Percentiles rank a stretch among this genome's conserved stretches.
phyloP scores from a whole-genome alignment of 23 red algal genomes.

The Gracilaria caudata region DNA sequence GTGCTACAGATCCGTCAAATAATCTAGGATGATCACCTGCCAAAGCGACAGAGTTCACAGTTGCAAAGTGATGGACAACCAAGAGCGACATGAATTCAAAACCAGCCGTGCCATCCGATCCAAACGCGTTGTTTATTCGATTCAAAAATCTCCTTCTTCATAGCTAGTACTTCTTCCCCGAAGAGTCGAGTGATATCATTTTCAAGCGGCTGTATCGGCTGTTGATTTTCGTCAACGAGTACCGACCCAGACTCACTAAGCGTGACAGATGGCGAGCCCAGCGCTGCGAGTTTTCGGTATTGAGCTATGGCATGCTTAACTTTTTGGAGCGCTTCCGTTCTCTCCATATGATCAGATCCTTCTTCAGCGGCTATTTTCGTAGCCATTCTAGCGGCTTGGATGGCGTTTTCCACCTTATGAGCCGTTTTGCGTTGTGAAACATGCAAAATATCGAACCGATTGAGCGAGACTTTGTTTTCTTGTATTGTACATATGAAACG shows the following conservation, averaged over 20 bases:
- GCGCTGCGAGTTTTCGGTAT: constrained; percentile 32
- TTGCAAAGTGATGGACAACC: no score
- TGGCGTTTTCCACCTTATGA: constrained; percentile 12
- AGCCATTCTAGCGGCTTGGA: constrained; percentile 39
- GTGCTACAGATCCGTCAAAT: constrained; percentile 55
- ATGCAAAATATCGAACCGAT: neutral
- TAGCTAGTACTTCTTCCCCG: constrained; percentile 20
- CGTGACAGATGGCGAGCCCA: constrained; percentile 17
- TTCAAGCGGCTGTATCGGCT: neutral
- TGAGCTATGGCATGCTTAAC: constrained; percentile 23
- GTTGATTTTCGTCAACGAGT: neutral
- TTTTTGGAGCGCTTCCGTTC: neutral
- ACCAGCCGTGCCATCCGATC: constrained; percentile 68
- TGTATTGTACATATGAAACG: constrained; percentile 16
- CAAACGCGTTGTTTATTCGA: constrained; percentile 53
- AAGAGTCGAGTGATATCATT: constrained; percentile 46
- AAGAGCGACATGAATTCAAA: no score
- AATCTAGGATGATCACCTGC: constrained; percentile 43
- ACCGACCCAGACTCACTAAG: neutral
- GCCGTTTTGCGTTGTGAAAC: neutral
- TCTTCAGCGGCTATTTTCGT: constrained; percentile 24
- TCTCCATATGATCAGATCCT: constrained; percentile 42
- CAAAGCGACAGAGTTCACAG: constrained; percentile 38
- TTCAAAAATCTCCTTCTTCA: constrained; percentile 54
- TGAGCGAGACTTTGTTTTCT: neutral